These are phyloP conservation scores for Penicillium sumatraense DNA, from an alignment of 2,329 filamentous ascomycete species.

Conservation along the genomic window DNA sequence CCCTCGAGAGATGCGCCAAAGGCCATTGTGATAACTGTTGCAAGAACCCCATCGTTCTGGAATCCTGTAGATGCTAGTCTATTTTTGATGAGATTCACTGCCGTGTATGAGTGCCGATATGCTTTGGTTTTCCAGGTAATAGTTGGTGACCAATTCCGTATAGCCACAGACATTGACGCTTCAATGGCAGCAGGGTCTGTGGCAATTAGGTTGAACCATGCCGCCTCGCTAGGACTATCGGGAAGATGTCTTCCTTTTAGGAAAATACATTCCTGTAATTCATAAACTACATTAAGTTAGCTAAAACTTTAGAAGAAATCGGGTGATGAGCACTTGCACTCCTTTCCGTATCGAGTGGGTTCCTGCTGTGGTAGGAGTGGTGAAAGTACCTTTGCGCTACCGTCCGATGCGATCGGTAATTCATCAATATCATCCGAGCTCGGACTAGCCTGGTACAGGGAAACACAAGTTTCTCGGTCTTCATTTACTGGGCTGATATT, in stretches of 20 bases:
- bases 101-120: slow-evolving; percentile 19
- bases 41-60: slow-evolving; percentile 27
- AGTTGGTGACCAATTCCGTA: slow-evolving; percentile 27
- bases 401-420: too few relatives aligned
- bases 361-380: too few relatives aligned
- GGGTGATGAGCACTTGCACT: too few relatives aligned
- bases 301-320: too few relatives aligned
- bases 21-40: slow-evolving; percentile 28
- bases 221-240: slow-evolving; percentile 18
- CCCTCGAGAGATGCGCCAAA: slow-evolving; percentile 26
- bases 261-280: not conserved
- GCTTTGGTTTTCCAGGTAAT: slow-evolving; percentile 23
- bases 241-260: not conserved
- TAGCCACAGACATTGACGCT: slow-evolving; percentile 27
- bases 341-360: too few relatives aligned
- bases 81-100: slow-evolving; percentile 24
- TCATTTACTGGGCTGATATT: too few relatives aligned
- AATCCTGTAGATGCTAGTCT: slow-evolving; percentile 18
- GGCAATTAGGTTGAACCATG: slow-evolving; percentile 27
- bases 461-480: too few relatives aligned
- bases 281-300: not conserved
- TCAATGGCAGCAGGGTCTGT: slow-evolving; percentile 30
- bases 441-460: too few relatives aligned
- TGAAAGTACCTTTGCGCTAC: too few relatives aligned
- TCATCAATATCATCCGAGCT: too few relatives aligned